Base-by-base conservation (phyloP, 805 yeast genomes). In the Komagataella ulmi region DNA sequence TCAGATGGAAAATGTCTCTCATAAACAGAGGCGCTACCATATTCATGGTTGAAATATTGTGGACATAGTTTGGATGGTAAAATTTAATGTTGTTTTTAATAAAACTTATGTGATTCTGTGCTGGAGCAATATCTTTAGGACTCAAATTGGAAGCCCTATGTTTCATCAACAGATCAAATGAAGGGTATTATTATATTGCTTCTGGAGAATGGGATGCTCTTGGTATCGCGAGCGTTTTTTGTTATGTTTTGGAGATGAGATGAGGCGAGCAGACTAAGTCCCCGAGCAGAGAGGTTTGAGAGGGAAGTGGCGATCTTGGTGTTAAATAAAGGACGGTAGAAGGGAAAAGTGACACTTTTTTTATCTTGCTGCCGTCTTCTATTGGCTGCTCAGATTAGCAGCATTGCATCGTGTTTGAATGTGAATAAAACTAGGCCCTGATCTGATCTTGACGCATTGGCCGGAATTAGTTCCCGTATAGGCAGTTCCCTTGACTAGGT, bases 31-130 rank as follows among this genome's bases (percentile, higher is more conserved):
- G 72, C 66, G 56, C 19, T 54, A 57, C 6, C 56, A 51, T 4
- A 48, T 44, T 14, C 46, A 62, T 57, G 23, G 69, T 67, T 5
- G 60, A 60, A 0, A 73, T 62, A 1, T 57, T 48, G 49, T 66
- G 65, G 54, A 72, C 69, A 7, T 71, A 54, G 24, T 59, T 61
- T 5, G 72, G 69, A 10, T 58, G 55, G 53, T 70, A 73, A 56
- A 50, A 72, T 5, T 60, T 60, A 6, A 63, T 50, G 7, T 59
- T 65, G 23, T 61, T 54, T 17, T 52, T 36, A 7, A 58, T 54
- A 6, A 58, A 56, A n/a, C 57, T 58, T 7, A 68, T 58, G 52
- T 67, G 60, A 17, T 53, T 51, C 44, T 55, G 30, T 1, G 55
- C 56, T 3, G 62, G 61, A 3, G 56, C 60, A 53, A 52, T 54